Conservation (phyloP, 331 rosid species). For the Rhamnella rubrinervis region DNA sequence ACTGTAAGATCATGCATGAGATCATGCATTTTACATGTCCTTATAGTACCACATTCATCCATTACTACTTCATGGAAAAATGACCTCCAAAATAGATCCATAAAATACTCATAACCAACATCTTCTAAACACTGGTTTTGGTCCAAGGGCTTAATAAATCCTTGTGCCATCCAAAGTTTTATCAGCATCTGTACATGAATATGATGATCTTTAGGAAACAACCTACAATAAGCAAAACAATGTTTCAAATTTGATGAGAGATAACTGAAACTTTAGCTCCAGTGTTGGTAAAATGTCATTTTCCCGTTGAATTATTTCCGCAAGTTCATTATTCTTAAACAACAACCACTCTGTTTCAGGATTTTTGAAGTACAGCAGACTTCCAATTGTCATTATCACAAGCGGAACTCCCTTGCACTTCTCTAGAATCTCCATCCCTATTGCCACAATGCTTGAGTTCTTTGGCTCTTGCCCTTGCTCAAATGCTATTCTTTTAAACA, state of each 20-base stretch:
- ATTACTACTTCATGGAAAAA: slow-evolving; percentile 26
- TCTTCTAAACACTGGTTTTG: slow-evolving; percentile 28
- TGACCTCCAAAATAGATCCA: slow-evolving; percentile 24
- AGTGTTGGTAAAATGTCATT: slow-evolving; percentile 16
- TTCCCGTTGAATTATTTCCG: background rate
- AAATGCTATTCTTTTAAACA: slow-evolving; percentile 12
- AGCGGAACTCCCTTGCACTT: slow-evolving; percentile 37
- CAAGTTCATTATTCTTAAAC: slow-evolving; percentile 5
- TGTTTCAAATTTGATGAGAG: slow-evolving; percentile 28
- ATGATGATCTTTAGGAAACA: slow-evolving; percentile 22
- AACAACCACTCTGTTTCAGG: slow-evolving; percentile 13
- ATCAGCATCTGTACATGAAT: slow-evolving; percentile 7
- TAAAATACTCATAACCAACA: slow-evolving; percentile 34
- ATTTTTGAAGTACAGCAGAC: slow-evolving; percentile 28
- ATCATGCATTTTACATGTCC: slow-evolving; percentile 29
- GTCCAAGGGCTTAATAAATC: slow-evolving; percentile 25
- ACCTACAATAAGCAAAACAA: slow-evolving; percentile 38
- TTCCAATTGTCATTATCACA: slow-evolving; percentile 32
- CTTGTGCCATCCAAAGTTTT: slow-evolving; percentile 40
- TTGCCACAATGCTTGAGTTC: background rate
- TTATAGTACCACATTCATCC: background rate
- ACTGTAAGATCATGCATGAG: slow-evolving; percentile 9
- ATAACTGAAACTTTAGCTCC: slow-evolving; percentile 28
- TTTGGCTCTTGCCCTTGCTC: background rate
- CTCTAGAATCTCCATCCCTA: slow-evolving; percentile 1